A percentile compares a stretch with the other conserved stretches of the same genome.
phyloP scores from a whole-genome alignment of 257 asterid species.

The Schizonepeta tenuifolia region DNA sequence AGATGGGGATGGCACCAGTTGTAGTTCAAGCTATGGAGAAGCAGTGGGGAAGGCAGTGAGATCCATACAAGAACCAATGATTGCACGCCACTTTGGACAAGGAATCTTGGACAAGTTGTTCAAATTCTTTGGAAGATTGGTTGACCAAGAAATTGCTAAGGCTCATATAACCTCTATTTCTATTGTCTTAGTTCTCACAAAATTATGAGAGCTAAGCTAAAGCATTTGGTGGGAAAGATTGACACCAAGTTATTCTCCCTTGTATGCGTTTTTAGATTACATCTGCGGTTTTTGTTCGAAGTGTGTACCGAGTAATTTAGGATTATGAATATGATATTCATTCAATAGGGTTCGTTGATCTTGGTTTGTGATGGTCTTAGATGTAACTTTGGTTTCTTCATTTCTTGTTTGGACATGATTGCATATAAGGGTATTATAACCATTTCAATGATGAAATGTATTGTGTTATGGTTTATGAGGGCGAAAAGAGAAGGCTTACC shows the following conservation, averaged over 20 bases:
- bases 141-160: slow-evolving; percentile 63
- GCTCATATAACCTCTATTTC: slow-evolving; percentile 54
- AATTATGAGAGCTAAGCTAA: slow-evolving; percentile 7
- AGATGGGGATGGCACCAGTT: slow-evolving; percentile 29
- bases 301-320: too few relatives aligned
- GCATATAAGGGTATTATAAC: neutral
- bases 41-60: slow-evolving; percentile 77
- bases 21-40: slow-evolving; percentile 55
- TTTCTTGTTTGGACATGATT: neutral
- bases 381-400: too few relatives aligned
- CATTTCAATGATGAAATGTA: neutral
- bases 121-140: slow-evolving; percentile 58
- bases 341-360: too few relatives aligned
- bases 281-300: too few relatives aligned
- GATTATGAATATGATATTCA: too few relatives aligned
- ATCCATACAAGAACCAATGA: slow-evolving; percentile 85
- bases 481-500: neutral
- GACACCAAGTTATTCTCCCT: neutral
- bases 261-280: neutral
- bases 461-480: too few relatives aligned
- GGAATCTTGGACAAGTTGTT: slow-evolving; percentile 59
- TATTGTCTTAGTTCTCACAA: slow-evolving; percentile 55
- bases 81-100: slow-evolving; percentile 71
- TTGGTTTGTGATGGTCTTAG: too few relatives aligned
- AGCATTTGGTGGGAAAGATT: too few relatives aligned